These are phyloP conservation scores for Globisporangium nunn DNA, from an alignment of 352 stramenopile genomes.

Conservation along the genomic window DNA sequence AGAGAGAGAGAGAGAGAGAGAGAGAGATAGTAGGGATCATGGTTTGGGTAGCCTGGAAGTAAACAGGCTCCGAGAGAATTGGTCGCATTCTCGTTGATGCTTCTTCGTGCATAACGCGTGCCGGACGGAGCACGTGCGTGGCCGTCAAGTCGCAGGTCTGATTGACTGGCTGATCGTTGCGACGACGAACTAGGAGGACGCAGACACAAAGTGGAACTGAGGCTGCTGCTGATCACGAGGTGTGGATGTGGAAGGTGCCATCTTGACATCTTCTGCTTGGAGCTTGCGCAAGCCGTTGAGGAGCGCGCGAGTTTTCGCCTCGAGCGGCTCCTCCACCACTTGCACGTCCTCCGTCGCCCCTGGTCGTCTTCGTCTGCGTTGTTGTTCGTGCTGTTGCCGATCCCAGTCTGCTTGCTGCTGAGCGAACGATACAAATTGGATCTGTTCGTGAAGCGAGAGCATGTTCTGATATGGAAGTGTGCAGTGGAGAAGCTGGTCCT, in stretches of 20 bases:
- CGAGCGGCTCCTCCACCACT: slow-evolving; percentile 3
- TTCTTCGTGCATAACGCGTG: background rate
- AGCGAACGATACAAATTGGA: slow-evolving; percentile 37
- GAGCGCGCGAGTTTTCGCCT: slow-evolving; percentile 29
- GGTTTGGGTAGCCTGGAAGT: background rate
- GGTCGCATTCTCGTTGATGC: background rate
- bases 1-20: background rate
- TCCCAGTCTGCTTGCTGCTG: slow-evolving; percentile 17
- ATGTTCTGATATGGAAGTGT: slow-evolving; percentile 36
- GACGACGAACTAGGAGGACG: slow-evolving; percentile 10
- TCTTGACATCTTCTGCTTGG: slow-evolving; percentile 32
- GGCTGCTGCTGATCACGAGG: background rate
- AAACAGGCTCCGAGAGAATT: background rate
- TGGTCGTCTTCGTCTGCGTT: slow-evolving; percentile 11
- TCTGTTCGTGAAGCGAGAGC: slow-evolving; percentile 33
- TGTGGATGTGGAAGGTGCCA: slow-evolving; percentile 9
- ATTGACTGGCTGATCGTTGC: no score
- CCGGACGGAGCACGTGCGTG: background rate
- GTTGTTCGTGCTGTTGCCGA: slow-evolving; percentile 4
- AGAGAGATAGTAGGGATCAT: no score
- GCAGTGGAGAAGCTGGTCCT: slow-evolving; percentile 43
- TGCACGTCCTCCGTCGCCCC: background rate
- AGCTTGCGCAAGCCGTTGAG: slow-evolving; percentile 35
- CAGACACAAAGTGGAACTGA: slow-evolving; percentile 24
- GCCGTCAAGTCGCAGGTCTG: background rate